Evolutionary conservation across 108 stramenopile genomes (phyloP).

Genomic region (Stephanodiscus triporus): DNA sequence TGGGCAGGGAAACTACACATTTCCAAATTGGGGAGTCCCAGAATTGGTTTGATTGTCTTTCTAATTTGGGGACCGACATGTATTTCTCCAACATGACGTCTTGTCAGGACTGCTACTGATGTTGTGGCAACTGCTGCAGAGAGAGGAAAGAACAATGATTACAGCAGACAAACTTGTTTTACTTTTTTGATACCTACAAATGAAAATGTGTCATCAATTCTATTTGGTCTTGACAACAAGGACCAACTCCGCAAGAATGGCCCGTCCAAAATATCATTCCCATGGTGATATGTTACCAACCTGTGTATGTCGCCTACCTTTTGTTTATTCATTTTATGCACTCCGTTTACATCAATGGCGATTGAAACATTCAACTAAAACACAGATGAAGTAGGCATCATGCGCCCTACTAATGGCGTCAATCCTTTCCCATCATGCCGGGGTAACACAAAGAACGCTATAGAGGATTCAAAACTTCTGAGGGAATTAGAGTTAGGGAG

Average conservation of each 20-base stretch:
- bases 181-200: slow-evolving; percentile 15
- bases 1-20: too few relatives aligned
- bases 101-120: too few relatives aligned
- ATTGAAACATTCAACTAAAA: background rate
- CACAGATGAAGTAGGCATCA: slow-evolving; percentile 32
- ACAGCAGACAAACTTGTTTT: slow-evolving; percentile 14
- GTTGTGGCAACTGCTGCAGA: background rate
- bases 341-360: background rate
- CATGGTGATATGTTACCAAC: background rate
- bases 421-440: slow-evolving; percentile 7
- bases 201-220: slow-evolving; percentile 23
- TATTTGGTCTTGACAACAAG: slow-evolving; percentile 1
- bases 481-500: background rate
- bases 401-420: background rate
- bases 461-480: background rate
- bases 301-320: background rate
- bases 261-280: background rate
- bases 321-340: background rate
- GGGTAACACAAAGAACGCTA: slow-evolving; percentile 4
- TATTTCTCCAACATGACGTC: too few relatives aligned
- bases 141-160: background rate
- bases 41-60: too few relatives aligned
- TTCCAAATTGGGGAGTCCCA: too few relatives aligned
- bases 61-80: too few relatives aligned
- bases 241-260: background rate